Conservation (phyloP, 1,284 basidiomycete species). For the Exsudoporus floridanus region DNA sequence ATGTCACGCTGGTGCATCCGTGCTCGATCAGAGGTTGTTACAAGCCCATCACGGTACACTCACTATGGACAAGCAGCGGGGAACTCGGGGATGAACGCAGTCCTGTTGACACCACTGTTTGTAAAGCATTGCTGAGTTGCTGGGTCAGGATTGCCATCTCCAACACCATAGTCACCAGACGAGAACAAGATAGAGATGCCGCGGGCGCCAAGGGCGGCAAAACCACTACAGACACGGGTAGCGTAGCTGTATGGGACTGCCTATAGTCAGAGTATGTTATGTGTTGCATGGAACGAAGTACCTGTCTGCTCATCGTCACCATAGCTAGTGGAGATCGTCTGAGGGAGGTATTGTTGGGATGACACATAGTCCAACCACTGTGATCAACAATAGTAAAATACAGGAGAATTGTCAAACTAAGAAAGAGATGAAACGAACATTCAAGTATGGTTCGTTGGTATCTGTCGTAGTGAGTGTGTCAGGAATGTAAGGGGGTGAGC, state of each 20-base stretch:
- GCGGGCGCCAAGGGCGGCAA: constrained; percentile 59
- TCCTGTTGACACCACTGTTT: constrained; percentile 57
- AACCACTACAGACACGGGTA: constrained; percentile 56
- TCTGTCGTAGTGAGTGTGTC: constrained; percentile 42
- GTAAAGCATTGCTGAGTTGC: constrained; percentile 52
- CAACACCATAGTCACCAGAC: constrained; percentile 72
- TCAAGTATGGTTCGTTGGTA: constrained; percentile 65
- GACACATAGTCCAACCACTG: constrained; percentile 64
- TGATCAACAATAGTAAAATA: constrained; percentile 15
- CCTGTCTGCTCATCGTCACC: constrained; percentile 70
- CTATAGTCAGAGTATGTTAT: constrained; percentile 2
- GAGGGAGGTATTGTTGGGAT: constrained; percentile 34
- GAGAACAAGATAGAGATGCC: constrained; percentile 64
- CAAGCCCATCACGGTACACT: constrained; percentile 3
- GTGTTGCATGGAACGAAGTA: constrained; percentile 16
- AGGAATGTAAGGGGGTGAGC: constrained; percentile 57
- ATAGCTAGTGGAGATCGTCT: constrained; percentile 37
- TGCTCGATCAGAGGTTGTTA: background rate
- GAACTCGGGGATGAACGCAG: constrained; percentile 60
- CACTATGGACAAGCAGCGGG: constrained; percentile 47
- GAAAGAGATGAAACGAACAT: constrained; percentile 35
- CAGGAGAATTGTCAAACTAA: background rate
- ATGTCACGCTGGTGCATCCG: constrained; percentile 43
- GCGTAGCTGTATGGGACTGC: constrained; percentile 64
- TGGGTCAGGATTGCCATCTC: constrained; percentile 52